Conservation (phyloP, 148 eudicot species). For the Dianthus caryophyllus region DNA sequence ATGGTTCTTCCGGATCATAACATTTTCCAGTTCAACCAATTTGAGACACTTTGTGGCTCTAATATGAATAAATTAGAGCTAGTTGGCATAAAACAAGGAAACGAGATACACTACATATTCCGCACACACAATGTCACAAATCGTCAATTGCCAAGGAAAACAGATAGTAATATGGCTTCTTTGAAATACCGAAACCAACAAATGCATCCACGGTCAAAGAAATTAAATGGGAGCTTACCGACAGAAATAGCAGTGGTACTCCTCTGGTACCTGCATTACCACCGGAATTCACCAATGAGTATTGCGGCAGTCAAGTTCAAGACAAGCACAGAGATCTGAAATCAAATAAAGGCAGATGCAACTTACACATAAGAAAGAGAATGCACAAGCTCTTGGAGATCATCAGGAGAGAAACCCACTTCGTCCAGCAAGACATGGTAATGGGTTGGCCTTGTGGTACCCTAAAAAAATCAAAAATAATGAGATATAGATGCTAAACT, state of each 20-base stretch:
- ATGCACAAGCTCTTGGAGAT: slow-evolving; percentile 86
- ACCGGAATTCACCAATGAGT: not conserved
- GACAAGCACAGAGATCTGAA: not conserved
- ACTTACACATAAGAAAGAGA: slow-evolving; percentile 84
- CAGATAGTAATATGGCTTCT: no score
- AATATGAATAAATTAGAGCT: no score
- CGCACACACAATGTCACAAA: no score
- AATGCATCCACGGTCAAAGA: not conserved
- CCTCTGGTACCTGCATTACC: slow-evolving; percentile 59
- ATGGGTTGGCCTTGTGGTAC: slow-evolving; percentile 92
- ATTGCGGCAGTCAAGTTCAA: not conserved
- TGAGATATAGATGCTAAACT: no score
- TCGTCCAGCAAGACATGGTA: slow-evolving; percentile 84
- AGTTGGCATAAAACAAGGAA: no score
- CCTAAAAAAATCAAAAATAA: slow-evolving; percentile 34
- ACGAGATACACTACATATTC: no score
- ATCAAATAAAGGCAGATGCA: not conserved
- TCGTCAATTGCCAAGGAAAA: no score
- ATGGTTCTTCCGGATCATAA: no score
- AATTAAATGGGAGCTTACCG: slow-evolving; percentile 40
- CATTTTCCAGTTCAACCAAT: no score
- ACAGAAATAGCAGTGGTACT: slow-evolving; percentile 92
- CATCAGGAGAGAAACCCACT: slow-evolving; percentile 80
- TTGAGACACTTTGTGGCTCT: no score
- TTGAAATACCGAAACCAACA: not conserved